phyloP scores from a whole-genome alignment of 352 stramenopile genomes.

The Pythium apleroticum region DNA sequence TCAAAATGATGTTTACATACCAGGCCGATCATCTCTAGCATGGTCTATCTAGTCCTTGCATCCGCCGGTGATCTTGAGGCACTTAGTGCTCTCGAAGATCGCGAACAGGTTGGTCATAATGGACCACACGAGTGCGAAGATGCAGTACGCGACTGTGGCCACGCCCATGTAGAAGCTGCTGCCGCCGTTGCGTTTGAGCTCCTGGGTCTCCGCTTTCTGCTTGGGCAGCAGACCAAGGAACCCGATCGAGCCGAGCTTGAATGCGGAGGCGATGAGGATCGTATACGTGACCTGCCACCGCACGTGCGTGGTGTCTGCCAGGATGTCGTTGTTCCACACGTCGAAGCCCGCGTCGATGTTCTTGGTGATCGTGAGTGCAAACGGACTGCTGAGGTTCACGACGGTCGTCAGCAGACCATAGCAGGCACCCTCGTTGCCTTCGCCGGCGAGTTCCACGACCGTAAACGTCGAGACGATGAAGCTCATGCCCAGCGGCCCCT shows the following conservation, averaged over 20 bases:
- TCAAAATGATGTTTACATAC: too few relatives aligned
- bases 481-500: conserved; percentile 25
- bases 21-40: too few relatives aligned
- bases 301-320: conserved; percentile 28
- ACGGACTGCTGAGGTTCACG: conserved; percentile 30
- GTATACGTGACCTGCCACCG: conserved; percentile 34
- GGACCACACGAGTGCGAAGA: conserved; percentile 23
- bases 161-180: conserved; percentile 20
- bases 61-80: neutral
- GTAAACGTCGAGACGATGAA: conserved; percentile 39
- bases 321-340: conserved; percentile 32
- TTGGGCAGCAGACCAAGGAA: conserved; percentile 29
- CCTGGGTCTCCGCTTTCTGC: conserved; percentile 31
- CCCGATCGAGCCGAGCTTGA: conserved; percentile 28
- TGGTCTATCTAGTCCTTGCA: neutral
- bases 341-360: conserved; percentile 27
- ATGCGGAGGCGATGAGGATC: conserved; percentile 30
- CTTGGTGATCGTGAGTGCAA: conserved; percentile 37
- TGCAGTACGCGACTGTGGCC: conserved; percentile 28
- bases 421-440: conserved; percentile 37
- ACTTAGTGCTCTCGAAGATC: neutral
- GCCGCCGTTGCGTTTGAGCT: conserved; percentile 33
- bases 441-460: conserved; percentile 34
- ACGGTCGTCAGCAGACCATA: conserved; percentile 43
- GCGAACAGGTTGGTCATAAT: neutral